Conservation (phyloP, 345 rosid genomes). For the Eutrema heterophyllum region DNA sequence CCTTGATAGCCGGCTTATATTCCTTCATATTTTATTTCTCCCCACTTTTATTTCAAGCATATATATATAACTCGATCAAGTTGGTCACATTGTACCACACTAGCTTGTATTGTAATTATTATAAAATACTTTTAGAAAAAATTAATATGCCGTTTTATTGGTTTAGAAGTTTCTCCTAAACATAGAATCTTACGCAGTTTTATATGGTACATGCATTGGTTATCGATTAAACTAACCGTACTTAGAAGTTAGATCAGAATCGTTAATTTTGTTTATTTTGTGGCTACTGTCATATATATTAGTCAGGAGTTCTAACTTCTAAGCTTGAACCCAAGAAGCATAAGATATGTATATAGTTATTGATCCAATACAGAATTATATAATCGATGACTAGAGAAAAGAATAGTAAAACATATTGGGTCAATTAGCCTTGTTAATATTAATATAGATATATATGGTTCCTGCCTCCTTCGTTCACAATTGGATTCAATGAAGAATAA, state of each 20-base stretch:
- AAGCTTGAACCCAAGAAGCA: slow-evolving; percentile 5
- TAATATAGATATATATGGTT: neutral
- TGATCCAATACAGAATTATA: neutral
- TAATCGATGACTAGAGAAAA: neutral
- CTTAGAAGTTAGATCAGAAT: neutral
- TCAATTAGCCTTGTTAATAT: neutral
- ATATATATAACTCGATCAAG: slow-evolving; percentile 7
- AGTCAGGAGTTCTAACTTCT: neutral
- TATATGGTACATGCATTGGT: neutral
- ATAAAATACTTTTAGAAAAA: neutral
- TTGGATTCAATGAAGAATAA: neutral
- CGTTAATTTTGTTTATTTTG: neutral
- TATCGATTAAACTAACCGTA: neutral
- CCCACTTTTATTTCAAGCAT: neutral
- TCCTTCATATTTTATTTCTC: neutral
- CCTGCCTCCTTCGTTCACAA: slow-evolving; percentile 3
- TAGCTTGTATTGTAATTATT: neutral
- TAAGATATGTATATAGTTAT: neutral
- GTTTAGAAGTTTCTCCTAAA: neutral
- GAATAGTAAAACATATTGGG: neutral
- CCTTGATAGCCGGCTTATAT: slow-evolving; percentile 4
- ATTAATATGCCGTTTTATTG: neutral
- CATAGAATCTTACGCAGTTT: neutral
- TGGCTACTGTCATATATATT: neutral
- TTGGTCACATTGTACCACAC: neutral